Evolutionary conservation across 176 grass and related monocot genomes (phyloP).

Genomic region (Ensete glaucum): DNA sequence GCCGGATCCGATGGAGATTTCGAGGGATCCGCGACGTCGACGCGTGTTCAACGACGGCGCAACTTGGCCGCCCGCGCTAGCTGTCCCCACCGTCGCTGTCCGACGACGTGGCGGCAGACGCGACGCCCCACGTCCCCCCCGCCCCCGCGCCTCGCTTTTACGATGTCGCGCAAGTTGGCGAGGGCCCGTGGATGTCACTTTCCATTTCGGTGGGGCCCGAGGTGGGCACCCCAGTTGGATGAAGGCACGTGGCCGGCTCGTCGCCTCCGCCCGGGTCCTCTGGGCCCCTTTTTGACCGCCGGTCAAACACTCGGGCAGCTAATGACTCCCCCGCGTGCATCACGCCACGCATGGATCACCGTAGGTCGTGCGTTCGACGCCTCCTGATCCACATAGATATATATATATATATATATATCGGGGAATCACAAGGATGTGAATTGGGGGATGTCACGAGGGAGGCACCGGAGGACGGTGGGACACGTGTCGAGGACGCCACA

Average conservation of each 20-base stretch:
- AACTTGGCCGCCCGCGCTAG: not conserved
- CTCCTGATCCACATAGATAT: not conserved
- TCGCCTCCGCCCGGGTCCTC: not conserved
- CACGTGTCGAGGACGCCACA: not conserved
- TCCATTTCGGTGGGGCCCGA: no score
- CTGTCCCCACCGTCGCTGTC: slow-evolving; percentile 1
- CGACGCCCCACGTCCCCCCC: not conserved
- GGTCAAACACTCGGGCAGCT: slow-evolving; percentile 1
- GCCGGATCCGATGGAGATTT: not conserved
- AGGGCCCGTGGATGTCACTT: not conserved
- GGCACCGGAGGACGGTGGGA: not conserved
- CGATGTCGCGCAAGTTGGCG: slow-evolving; percentile 11
- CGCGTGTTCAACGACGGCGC: not conserved
- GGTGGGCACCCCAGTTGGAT: not conserved
- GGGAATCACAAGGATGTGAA: no score
- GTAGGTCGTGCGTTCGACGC: not conserved
- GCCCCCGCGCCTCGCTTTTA: not conserved
- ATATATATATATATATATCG: no score
- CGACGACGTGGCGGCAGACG: not conserved
- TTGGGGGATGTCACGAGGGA: no score
- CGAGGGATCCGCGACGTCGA: not conserved
- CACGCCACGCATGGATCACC: not conserved
- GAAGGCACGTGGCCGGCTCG: not conserved
- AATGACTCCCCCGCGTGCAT: not conserved
- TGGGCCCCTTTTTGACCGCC: not conserved